Base-by-base conservation (phyloP, 331 rosid genomes). In the Dryas integrifolia region DNA sequence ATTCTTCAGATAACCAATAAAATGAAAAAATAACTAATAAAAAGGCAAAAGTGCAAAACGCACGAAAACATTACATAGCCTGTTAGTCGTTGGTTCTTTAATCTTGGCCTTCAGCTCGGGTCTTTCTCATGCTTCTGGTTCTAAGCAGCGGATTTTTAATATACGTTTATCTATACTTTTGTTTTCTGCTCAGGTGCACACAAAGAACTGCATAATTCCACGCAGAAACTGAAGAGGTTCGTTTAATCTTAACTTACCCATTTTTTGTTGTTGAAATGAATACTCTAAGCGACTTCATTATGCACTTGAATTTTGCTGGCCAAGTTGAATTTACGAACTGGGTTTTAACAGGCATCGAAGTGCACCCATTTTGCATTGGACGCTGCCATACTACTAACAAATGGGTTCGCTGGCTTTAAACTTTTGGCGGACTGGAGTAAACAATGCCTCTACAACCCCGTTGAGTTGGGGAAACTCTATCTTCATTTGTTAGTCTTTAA, bases 371-470 rank as follows among this genome's bases (percentile, higher is more conserved):
- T 30, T 30, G 35, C 35, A 30, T 30, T 30, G 35, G 45, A 53
- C 48, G 43, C 30, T 16, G 39, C 7, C 6, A n/a, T 44, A 49
- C 15, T 53, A 55, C 5, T 0, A 41, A 0, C 13, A 15, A 9
- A 88, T 88, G 97, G 82, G 78, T 60, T 59, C 64, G 51, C 79
- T 80, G 70, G 39, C 74, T 40, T 35, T 77, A 30, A 76, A 65
- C 41, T 69, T 69, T 51, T 65, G 83, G 65, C 52, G 57, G 47
- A 49, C 55, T 46, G 69, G 67, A 35, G 62, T 67, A 9, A 72
- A 81, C 12, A 24, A 60, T 48, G 53, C 84, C 60, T 72, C 69
- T 57, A 44, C 76, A 13, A 35, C 57, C 39, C 21, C 76, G 43
- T 56, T 74, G 41, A 76, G 44, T n/a, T 64, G 70, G 79, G 51